A percentile compares a stretch with the other conserved stretches of the same genome.
phyloP scores from a whole-genome alignment of 331 rosid genomes.

The Erythrophleum ivorense region DNA sequence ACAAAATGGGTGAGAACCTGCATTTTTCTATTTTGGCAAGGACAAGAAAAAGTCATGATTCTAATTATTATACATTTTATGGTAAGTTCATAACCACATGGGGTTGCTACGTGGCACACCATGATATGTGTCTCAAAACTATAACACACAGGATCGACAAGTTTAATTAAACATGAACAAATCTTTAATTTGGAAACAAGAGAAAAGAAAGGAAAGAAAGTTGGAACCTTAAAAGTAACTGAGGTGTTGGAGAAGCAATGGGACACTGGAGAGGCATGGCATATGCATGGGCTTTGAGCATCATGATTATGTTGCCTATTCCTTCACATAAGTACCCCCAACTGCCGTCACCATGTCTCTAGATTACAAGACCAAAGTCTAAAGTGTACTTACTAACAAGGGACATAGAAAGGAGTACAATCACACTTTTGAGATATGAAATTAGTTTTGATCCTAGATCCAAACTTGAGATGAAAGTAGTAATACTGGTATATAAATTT shows the following conservation, averaged over 20 bases:
- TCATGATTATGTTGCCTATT: background rate
- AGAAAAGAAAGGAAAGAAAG: background rate
- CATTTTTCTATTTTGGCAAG: background rate
- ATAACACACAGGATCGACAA: background rate
- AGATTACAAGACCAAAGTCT: background rate
- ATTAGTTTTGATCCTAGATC: no score
- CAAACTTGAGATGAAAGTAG: no score
- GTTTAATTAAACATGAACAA: background rate
- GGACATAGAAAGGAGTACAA: no score
- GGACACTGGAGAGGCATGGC: conserved; percentile 19
- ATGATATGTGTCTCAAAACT: conserved; percentile 1
- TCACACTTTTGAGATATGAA: no score
- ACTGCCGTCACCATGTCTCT: background rate
- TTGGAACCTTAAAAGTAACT: background rate
- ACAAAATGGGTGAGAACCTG: conserved; percentile 8
- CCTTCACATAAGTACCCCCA: background rate
- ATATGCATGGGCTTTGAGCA: conserved; percentile 20
- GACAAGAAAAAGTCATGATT: background rate
- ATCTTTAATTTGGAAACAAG: background rate
- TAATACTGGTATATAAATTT: no score
- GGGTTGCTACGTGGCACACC: background rate
- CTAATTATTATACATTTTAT: background rate
- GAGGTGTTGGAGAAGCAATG: background rate
- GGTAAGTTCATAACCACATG: background rate
- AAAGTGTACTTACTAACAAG: no score